Base-by-base conservation (phyloP, 2,329 filamentous ascomycete genomes). In the Lachnellula subtilissima region DNA sequence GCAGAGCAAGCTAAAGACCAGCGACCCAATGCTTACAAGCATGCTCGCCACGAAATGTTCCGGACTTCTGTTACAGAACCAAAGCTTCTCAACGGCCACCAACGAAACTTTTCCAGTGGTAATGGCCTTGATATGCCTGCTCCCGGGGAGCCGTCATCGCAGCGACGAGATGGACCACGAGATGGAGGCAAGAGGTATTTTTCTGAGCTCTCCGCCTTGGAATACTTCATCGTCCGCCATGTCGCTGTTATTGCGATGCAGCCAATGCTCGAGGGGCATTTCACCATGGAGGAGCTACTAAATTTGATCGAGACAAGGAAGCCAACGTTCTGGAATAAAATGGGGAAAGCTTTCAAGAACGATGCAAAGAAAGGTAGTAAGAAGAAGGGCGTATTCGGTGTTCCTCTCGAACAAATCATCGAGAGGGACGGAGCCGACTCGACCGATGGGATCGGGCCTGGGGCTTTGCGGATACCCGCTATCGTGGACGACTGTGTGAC, bases 151-250 rank as follows among this genome's bases (percentile, higher is more conserved):
- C 74, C 75, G 8, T 75, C 81, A 19, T 78, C 81, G 5, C 77
- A 80, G 57, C 57, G 64, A 56, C 61, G 56, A 40, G 45, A 32
- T 32, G 28, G 11, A 1, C 2, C 42, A 19, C 47, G 46, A 12
- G 59, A 64, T 17, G 54, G 36, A 69, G 74, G 79, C 1, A 90
- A 93, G 68, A 89, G 87, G 65, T 99, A 96, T 74, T 99, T 99
- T 70, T 97, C 94, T 0, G 94, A 99, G 70, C 81, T 99, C 5
- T 96, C 94, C 2, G 91, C 90, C 0, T 77, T 99, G 32, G 94
- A 99, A 70, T 97, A 97, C 70, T 97, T 99, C 72, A 97, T 97
- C 65, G 89, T 97, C 47, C 87, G 94, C 25, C 93, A 97, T 67
- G 85, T 97, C 55, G 94, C 94, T 9, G 94, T 99, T 5, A 78